phyloP scores from a whole-genome alignment of 148 eudicot species.

The Cornus controversa region DNA sequence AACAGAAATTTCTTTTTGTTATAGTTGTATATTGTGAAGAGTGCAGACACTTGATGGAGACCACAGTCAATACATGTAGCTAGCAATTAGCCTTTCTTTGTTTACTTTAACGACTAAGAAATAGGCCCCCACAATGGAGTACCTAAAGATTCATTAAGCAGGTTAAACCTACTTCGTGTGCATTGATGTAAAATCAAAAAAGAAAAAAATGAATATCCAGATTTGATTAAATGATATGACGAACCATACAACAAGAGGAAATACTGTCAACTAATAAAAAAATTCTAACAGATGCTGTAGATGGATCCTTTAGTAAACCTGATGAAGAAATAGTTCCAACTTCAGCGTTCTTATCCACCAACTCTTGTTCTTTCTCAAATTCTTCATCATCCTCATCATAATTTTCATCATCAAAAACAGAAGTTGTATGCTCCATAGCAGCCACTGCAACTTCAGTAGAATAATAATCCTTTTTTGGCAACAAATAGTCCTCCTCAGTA shows the following conservation, averaged over 20 bases:
- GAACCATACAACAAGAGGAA: too few species aligned
- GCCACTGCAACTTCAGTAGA: conserved; percentile 44
- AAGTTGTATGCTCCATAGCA: conserved; percentile 40
- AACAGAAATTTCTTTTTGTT: neutral
- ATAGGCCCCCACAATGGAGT: neutral
- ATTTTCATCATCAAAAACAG: conserved; percentile 91
- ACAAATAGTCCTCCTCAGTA: conserved; percentile 88
- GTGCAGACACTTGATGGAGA: neutral
- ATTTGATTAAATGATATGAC: too few species aligned
- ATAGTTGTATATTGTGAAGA: neutral
- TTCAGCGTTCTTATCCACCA: conserved; percentile 34
- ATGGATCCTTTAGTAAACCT: conserved; percentile 32
- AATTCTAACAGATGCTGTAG: neutral
- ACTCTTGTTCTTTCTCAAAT: conserved; percentile 44
- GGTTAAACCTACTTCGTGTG: neutral
- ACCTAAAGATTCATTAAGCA: neutral
- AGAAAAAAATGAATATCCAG: too few species aligned
- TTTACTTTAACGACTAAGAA: neutral
- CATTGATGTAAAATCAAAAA: too few species aligned
- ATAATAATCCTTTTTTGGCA: conserved; percentile 62
- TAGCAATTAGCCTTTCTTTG: neutral
- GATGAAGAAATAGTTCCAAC: conserved; percentile 32
- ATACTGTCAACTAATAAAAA: neutral
- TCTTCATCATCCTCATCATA: conserved; percentile 84
- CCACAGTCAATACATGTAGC: neutral